These are phyloP conservation scores for Eucalyptus viminalis DNA, from an alignment of 345 rosid species.

Conservation along the genomic window DNA sequence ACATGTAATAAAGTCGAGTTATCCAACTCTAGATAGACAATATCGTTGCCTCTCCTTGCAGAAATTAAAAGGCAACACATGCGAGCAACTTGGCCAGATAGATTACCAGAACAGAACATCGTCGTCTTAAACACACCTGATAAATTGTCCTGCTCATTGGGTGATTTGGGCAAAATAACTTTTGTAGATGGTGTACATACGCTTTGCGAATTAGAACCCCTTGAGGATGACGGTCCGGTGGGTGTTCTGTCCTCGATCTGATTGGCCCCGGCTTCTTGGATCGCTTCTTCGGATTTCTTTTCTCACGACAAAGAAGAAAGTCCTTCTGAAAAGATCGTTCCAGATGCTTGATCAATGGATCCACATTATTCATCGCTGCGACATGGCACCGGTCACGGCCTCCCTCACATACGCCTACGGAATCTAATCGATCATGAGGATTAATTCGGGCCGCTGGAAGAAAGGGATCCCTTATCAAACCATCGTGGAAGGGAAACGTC, in stretches of 20 bases:
- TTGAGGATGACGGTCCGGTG: not conserved
- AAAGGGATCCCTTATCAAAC: not conserved
- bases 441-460: not conserved
- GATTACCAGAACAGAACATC: not conserved
- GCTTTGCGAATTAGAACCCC: not conserved
- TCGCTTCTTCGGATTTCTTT: not conserved
- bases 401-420: not conserved
- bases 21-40: not conserved
- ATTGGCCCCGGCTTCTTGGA: not conserved
- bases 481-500: not conserved
- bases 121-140: not conserved
- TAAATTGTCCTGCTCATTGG: not conserved
- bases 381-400: not conserved
- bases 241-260: not conserved
- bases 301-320: not conserved
- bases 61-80: not conserved
- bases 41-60: not conserved
- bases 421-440: not conserved
- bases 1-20: not conserved
- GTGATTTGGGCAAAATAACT: not conserved
- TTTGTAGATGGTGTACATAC: not conserved
- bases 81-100: not conserved
- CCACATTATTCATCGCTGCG: not conserved
- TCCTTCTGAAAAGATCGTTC: not conserved
- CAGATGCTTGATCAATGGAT: not conserved